These are phyloP conservation scores for Akebia trifoliata DNA, from an alignment of 164 flowering plant genomes.

Conservation along the genomic window DNA sequence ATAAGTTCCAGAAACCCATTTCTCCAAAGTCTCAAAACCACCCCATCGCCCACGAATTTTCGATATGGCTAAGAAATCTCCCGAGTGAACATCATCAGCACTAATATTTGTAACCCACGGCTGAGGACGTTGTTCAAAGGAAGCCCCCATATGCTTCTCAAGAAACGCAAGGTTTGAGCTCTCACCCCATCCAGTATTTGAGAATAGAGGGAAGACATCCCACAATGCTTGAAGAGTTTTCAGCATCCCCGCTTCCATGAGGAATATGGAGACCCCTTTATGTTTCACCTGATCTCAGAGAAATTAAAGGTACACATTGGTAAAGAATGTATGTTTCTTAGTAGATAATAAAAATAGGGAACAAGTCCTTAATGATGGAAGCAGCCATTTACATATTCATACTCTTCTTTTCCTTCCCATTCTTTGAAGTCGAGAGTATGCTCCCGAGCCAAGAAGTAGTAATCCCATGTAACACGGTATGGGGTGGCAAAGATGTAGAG, in stretches of 20 bases:
- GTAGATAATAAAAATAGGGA: not conserved
- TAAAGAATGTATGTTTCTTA: not conserved
- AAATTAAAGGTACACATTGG: constrained; percentile 1
- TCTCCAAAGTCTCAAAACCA: constrained; percentile 94
- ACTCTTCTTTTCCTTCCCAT: constrained; percentile 84
- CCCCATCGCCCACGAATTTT: constrained; percentile 99
- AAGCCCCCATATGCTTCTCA: constrained; percentile 82
- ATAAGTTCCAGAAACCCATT: constrained; percentile 96
- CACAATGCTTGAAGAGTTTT: constrained; percentile 89
- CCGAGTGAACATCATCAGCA: constrained; percentile 78
- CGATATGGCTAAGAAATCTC: constrained; percentile 91
- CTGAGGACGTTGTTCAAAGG: constrained; percentile 70
- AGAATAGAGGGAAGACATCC: constrained; percentile 90
- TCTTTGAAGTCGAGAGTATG: constrained; percentile 76
- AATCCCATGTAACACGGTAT: constrained; percentile 93
- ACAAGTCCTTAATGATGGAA: not conserved
- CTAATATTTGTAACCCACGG: constrained; percentile 87
- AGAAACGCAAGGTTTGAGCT: constrained; percentile 79
- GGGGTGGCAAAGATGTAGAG: constrained; percentile 98
- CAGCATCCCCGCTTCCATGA: constrained; percentile 96
- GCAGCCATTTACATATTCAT: constrained; percentile 67
- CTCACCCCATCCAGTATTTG: constrained; percentile 97
- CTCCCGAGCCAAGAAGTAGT: constrained; percentile 70
- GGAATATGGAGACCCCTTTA: constrained; percentile 84
- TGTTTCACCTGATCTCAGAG: constrained; percentile 57